phyloP scores from a whole-genome alignment of 805 yeast species.

The Candida awuae region DNA sequence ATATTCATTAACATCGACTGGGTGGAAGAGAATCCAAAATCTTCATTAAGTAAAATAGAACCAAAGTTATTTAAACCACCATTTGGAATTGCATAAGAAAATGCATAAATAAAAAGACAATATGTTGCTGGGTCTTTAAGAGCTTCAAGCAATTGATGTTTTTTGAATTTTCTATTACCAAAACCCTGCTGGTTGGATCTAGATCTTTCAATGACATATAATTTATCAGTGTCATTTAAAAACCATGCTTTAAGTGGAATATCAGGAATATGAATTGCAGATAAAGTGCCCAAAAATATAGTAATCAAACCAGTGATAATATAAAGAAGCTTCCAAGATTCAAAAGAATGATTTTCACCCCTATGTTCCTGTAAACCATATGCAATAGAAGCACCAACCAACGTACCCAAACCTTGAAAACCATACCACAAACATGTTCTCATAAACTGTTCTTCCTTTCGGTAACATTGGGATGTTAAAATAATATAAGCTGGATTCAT shows the following conservation, averaged over 20 bases:
- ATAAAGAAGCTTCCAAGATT: conserved; percentile 55
- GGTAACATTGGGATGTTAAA: conserved; percentile 26
- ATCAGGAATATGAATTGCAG: conserved; percentile 35
- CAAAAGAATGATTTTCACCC: conserved; percentile 19
- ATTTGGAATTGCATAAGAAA: conserved; percentile 45
- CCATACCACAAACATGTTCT: conserved; percentile 21
- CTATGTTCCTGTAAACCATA: conserved; percentile 32
- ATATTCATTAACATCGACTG: conserved; percentile 11
- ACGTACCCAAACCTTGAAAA: conserved; percentile 38
- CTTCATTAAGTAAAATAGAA: conserved; percentile 19
- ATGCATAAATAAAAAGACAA: conserved; percentile 38
- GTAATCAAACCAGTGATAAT: conserved; percentile 55
- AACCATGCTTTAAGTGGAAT: conserved; percentile 29
- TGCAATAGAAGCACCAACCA: conserved; percentile 46
- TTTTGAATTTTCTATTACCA: conserved; percentile 32
- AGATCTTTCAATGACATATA: conserved; percentile 24
- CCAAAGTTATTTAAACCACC: conserved; percentile 33
- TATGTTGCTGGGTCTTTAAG: conserved; percentile 44
- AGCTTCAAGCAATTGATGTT: conserved; percentile 49
- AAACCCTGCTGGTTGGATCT: conserved; percentile 32
- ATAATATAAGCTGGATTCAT: conserved; percentile 29
- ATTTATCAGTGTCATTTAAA: conserved; percentile 32
- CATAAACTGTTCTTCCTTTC: conserved; percentile 22
- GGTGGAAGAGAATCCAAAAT: conserved; percentile 14
- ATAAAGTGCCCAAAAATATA: conserved; percentile 39